phyloP scores from a whole-genome alignment of 1,139 yeast species.

The Pneumocystis sp. region DNA sequence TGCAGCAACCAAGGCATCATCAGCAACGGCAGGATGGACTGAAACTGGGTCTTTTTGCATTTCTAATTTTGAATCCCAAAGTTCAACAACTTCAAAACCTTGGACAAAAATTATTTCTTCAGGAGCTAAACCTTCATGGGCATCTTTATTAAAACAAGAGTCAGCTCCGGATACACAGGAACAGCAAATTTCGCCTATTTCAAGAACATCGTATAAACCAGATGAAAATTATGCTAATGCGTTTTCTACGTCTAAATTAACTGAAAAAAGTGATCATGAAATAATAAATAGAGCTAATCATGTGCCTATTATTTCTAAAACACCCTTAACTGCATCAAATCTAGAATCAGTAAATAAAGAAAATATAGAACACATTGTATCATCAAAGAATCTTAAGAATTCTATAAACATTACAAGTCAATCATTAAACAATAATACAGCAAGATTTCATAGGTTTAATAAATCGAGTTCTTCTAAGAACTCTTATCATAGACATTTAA shows the following conservation, averaged over 20 bases:
- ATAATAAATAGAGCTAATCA: not conserved
- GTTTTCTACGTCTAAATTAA: not conserved
- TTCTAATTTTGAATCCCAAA: not conserved
- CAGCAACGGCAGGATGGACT: not conserved
- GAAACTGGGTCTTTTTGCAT: not conserved
- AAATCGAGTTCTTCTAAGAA: slow-evolving; percentile 11
- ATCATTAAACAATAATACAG: slow-evolving; percentile 15
- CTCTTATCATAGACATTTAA: slow-evolving; percentile 22
- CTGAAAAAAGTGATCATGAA: not conserved
- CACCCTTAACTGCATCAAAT: slow-evolving; percentile 18
- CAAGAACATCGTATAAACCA: not conserved
- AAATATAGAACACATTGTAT: slow-evolving; percentile 17
- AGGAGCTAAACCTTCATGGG: slow-evolving; percentile 2
- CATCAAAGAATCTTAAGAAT: slow-evolving; percentile 1
- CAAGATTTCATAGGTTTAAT: slow-evolving; percentile 15
- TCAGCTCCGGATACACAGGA: not conserved
- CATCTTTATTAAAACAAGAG: slow-evolving; percentile 4
- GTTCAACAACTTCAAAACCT: not conserved
- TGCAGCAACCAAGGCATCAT: slow-evolving; percentile 6
- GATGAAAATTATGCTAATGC: slow-evolving; percentile 2
- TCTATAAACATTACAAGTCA: slow-evolving; percentile 22
- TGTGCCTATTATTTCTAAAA: not conserved
- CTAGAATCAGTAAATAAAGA: slow-evolving; percentile 19
- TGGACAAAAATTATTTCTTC: slow-evolving; percentile 1
- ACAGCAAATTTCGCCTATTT: not conserved